phyloP scores from a whole-genome alignment of 2,329 filamentous ascomycete genomes.

The Cadophora sp. region DNA sequence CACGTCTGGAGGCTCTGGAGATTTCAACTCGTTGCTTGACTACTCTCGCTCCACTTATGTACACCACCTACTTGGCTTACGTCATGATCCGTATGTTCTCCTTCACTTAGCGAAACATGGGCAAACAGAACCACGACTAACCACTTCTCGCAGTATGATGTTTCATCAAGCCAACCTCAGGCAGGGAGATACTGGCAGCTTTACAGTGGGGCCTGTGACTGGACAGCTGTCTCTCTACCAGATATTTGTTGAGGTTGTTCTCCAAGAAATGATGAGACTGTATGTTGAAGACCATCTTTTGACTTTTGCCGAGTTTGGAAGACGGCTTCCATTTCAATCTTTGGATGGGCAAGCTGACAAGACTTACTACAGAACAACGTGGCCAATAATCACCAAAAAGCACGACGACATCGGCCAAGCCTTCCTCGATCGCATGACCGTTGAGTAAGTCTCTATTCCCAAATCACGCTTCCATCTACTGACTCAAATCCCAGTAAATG shows the following conservation, averaged over 20 bases:
- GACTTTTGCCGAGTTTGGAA: too few species aligned
- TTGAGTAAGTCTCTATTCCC: constrained; percentile 28
- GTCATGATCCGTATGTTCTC: constrained; percentile 23
- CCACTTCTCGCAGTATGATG: constrained; percentile 14
- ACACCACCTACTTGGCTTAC: constrained; percentile 60
- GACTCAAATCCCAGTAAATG: not conserved
- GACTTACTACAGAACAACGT: constrained; percentile 51
- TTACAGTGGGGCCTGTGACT: constrained; percentile 27
- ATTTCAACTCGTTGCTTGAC: constrained; percentile 56
- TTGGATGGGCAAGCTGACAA: too few species aligned
- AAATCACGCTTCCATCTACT: not conserved
- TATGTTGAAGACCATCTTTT: too few species aligned
- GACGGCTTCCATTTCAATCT: too few species aligned
- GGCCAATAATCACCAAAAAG: constrained; percentile 59
- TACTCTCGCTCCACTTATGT: constrained; percentile 57
- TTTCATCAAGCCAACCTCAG: constrained; percentile 67
- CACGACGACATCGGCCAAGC: constrained; percentile 44
- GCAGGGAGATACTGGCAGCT: constrained; percentile 50
- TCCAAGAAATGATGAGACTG: constrained; percentile 28
- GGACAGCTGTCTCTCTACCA: constrained; percentile 32
- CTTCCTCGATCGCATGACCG: not conserved
- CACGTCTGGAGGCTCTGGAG: constrained; percentile 59
- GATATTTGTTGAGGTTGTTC: constrained; percentile 35
- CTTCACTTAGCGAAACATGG: too few species aligned
- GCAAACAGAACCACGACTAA: too few species aligned